Percentiles rank a stretch among this genome's conserved stretches.
Evolutionary conservation across 1,139 yeast species (phyloP).

Genomic region (Saccharomyces hybrid): DNA sequence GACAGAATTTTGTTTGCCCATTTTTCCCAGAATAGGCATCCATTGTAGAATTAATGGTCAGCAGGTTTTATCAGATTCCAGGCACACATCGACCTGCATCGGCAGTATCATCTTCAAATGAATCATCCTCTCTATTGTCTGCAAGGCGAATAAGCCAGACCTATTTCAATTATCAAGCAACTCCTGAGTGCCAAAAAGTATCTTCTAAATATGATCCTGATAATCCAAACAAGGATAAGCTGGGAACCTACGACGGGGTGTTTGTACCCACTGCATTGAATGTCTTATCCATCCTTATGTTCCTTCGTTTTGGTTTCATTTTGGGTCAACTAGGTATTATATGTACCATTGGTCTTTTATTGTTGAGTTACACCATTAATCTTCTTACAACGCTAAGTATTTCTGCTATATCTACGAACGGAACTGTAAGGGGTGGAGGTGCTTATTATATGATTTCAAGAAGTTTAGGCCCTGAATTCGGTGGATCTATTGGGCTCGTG

Average conservation of each 20-base stretch:
- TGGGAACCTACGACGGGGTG: slow-evolving; percentile 72
- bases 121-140: slow-evolving; percentile 23
- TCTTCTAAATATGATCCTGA: slow-evolving; percentile 30
- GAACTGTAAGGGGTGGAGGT: slow-evolving; percentile 82
- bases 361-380: slow-evolving; percentile 59
- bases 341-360: slow-evolving; percentile 51
- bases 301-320: slow-evolving; percentile 70
- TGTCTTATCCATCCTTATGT: slow-evolving; percentile 72
- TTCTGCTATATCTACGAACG: slow-evolving; percentile 75
- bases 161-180: slow-evolving; percentile 27
- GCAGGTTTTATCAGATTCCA: slow-evolving; percentile 27
- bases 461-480: slow-evolving; percentile 76
- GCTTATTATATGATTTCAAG: slow-evolving; percentile 78
- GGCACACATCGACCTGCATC: slow-evolving; percentile 29
- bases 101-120: slow-evolving; percentile 8
- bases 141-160: slow-evolving; percentile 11
- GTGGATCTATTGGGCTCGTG: slow-evolving; percentile 74
- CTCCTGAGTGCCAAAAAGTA: slow-evolving; percentile 20
- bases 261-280: slow-evolving; percentile 70
- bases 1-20: neutral
- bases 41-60: neutral
- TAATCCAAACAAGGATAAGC: slow-evolving; percentile 37
- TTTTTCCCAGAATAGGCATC: neutral
- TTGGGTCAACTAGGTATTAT: slow-evolving; percentile 70
- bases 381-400: slow-evolving; percentile 64